Base-by-base conservation (phyloP, 177 flowering plant genomes). In the Vitis hybrid region DNA sequence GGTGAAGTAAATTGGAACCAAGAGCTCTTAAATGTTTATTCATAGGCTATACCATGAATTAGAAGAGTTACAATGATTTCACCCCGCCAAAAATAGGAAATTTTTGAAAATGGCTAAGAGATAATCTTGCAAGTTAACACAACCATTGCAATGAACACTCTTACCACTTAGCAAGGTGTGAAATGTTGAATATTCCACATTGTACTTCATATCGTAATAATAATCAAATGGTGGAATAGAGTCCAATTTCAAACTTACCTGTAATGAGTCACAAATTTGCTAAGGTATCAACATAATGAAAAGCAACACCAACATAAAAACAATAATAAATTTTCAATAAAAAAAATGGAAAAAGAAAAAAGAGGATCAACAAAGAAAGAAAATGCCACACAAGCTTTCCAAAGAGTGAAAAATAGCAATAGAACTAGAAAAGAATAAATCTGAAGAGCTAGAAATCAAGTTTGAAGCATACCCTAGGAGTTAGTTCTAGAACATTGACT, bases 131-230 rank as follows among this genome's bases (percentile, higher is more conserved):
- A 38, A 38, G 47, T 38, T 38, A 38, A 38, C 47, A 38, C n/a
- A 61, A n/a, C 14, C 1, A 62, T 6, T 14, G 56, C n/a, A 10
- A 63, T 3, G n/a, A 13, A 66, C 18, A 49, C 22, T 69, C 85
- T 75, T 75, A 91, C 98, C 83, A 38, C 55, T 72, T 52, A 13
- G 51, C 70, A 87, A 70, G 18, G 78, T 82, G 44, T 83, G 77
- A 76, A 94, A 94, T 74, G 96, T 83, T 72, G 98, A 88, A 75
- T 90, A 94, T 18, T 94, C 93, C 78, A 94, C 78, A 51, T 82
- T 86, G 71, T 94, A 94, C 71, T 92, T 89, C 97, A 92, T 94
- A 65, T 92, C 98, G 81, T 83, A 94, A 73, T 85, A 89, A 73
- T 77, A 92, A 79, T 87, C 91, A 72, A 84, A 88, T 53, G 88